Base-by-base conservation (phyloP, 352 stramenopile species). In the Plasmopara halstedii region DNA sequence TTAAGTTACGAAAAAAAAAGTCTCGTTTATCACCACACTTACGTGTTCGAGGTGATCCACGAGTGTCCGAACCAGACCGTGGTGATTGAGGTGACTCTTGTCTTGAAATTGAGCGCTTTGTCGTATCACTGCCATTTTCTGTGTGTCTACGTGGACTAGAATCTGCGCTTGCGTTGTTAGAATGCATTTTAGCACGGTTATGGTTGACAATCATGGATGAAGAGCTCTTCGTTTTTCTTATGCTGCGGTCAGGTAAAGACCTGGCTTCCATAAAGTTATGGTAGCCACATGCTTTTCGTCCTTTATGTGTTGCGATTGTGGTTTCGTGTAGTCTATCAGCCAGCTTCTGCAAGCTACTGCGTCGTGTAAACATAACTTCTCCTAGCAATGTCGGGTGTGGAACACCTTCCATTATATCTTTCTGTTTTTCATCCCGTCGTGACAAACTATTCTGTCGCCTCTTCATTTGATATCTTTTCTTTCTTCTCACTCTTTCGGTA, bases 11-110 rank as follows among this genome's bases (percentile, higher is more conserved):
- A 42, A 91, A 91, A 50, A 91, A 85, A 48, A 88, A 91, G 42
- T 88, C 76, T 26, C 80, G 74, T 54, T 91, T 91, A 58, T 91
- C 79, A 8, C 74, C 75, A 50, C 76, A 86, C 41, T 87, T 87
- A 25, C 37, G 53, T 27, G 46, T 35, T 17, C 53, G 46, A 7
- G 57, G 58, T 1, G 60, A 64, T 10, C 51, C 51, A 11, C 50
- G 45, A 27, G 44, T 56, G 38, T 61, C 51, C 21, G 50, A 56
- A 4, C 36, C 50, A 39, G 56, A 57, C 6, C 56, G 29, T 18
- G 50, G 50, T 13, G 56, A 64, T 5, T 31, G 56, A 11, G 62
- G 55, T 2, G 58, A 62, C 10, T 65, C 58, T 33, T 51, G 46
- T 22, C 39, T 56, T 6, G 51, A 48, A 2, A 33, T 51, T 4